phyloP scores from a whole-genome alignment of 441 rosid genomes.

The Bruguiera hainesii region DNA sequence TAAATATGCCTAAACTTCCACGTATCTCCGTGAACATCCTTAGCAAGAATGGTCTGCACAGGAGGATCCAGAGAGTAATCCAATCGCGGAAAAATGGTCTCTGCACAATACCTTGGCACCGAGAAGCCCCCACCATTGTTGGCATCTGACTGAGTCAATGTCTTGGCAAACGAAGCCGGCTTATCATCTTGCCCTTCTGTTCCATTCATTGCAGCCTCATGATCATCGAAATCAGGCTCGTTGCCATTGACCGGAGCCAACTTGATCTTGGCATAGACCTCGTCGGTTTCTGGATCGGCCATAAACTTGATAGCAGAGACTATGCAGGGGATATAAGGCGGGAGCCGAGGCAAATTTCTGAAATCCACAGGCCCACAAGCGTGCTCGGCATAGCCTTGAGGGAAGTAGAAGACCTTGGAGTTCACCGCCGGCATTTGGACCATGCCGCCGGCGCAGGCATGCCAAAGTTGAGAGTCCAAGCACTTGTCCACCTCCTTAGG shows the following conservation, averaged over 20 bases:
- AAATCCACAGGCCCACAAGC: slow-evolving; percentile 60
- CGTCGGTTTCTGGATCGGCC: slow-evolving; percentile 90
- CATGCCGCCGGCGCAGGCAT: slow-evolving; percentile 97
- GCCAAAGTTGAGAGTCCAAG: slow-evolving; percentile 93
- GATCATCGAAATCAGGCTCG: slow-evolving; percentile 28
- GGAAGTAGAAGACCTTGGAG: slow-evolving; percentile 81
- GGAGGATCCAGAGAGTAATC: slow-evolving; percentile 81
- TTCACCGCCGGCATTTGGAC: slow-evolving; percentile 81
- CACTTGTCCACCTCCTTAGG: slow-evolving; percentile 51
- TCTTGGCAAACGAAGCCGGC: slow-evolving; percentile 76
- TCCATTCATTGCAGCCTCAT: slow-evolving; percentile 20
- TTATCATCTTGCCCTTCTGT: slow-evolving; percentile 40
- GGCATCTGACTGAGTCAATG: slow-evolving; percentile 83
- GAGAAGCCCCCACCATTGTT: slow-evolving; percentile 93
- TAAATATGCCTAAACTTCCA: slow-evolving; percentile 91
- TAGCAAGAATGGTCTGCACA: slow-evolving; percentile 76
- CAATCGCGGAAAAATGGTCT: slow-evolving; percentile 73
- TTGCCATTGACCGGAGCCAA: slow-evolving; percentile 41
- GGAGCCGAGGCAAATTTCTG: slow-evolving; percentile 38
- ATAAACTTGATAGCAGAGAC: slow-evolving; percentile 61
- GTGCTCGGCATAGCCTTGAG: slow-evolving; percentile 95
- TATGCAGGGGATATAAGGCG: slow-evolving; percentile 52
- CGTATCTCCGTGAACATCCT: slow-evolving; percentile 74
- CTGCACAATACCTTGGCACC: slow-evolving; percentile 83
- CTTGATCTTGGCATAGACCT: slow-evolving; percentile 70